These are phyloP conservation scores for Aspergillus sp. DNA, from an alignment of 2,329 filamentous ascomycete genomes.

Conservation along the genomic window DNA sequence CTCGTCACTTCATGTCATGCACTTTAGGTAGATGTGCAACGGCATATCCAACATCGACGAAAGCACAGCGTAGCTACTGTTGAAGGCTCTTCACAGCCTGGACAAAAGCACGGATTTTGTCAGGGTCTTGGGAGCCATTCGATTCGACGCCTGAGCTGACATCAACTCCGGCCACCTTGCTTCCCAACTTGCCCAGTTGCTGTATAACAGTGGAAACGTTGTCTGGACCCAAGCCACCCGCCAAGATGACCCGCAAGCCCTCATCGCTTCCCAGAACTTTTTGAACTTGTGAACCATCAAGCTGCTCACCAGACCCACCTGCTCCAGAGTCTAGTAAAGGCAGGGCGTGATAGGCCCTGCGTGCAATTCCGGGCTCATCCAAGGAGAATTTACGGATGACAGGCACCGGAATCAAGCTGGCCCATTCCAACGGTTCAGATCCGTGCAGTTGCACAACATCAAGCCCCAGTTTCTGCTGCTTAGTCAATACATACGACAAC, in stretches of 20 bases:
- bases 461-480: slow-evolving; percentile 67
- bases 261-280: slow-evolving; percentile 59
- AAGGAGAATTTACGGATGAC: slow-evolving; percentile 83
- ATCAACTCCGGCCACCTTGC: slow-evolving; percentile 73
- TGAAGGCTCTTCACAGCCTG: slow-evolving; percentile 58
- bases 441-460: slow-evolving; percentile 93
- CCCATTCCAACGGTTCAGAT: slow-evolving; percentile 87
- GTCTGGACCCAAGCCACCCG: slow-evolving; percentile 72
- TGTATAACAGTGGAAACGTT: slow-evolving; percentile 66
- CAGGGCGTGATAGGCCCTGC: slow-evolving; percentile 73
- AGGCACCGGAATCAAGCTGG: slow-evolving; percentile 78
- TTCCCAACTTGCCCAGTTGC: slow-evolving; percentile 53
- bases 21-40: not conserved
- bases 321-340: slow-evolving; percentile 81
- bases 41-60: not conserved
- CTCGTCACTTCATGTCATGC: not conserved
- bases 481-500: slow-evolving; percentile 69
- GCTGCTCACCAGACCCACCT: slow-evolving; percentile 70
- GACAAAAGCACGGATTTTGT: slow-evolving; percentile 76
- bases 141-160: slow-evolving; percentile 91
- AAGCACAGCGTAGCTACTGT: slow-evolving; percentile 11
- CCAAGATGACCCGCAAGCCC: slow-evolving; percentile 69
- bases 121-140: slow-evolving; percentile 69
- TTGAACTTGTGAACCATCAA: slow-evolving; percentile 66
- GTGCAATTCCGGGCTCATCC: slow-evolving; percentile 61